Conservation (phyloP, 768 basidiomycete genomes). For the Hypholoma sublateritium region DNA sequence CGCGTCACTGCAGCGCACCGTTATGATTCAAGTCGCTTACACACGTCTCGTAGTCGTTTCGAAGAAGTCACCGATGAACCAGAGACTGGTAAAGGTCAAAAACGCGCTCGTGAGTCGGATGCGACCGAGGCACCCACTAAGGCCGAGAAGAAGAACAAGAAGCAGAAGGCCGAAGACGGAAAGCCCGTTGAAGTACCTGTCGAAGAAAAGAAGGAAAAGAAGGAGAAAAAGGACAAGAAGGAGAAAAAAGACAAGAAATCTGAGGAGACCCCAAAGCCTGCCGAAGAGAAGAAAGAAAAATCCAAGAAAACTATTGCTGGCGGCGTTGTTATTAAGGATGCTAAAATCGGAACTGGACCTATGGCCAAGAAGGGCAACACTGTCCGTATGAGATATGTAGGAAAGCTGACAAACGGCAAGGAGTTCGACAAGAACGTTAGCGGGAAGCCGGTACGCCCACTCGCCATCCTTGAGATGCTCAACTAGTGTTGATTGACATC, state of each 20-base stretch:
- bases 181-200: constrained; percentile 27
- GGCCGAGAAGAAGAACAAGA: constrained; percentile 74
- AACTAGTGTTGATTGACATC: neutral
- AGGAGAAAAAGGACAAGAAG: constrained; percentile 32
- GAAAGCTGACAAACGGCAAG: constrained; percentile 78
- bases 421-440: constrained; percentile 79
- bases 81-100: constrained; percentile 47
- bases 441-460: constrained; percentile 75
- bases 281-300: constrained; percentile 20
- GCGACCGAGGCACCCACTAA: constrained; percentile 31
- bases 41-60: constrained; percentile 52
- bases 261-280: constrained; percentile 14
- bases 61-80: constrained; percentile 61
- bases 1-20: constrained; percentile 24
- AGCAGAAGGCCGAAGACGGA: constrained; percentile 72
- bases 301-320: constrained; percentile 54
- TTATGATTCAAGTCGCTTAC: neutral
- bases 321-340: constrained; percentile 77
- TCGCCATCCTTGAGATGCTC: neutral
- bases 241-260: constrained; percentile 32
- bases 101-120: constrained; percentile 73
- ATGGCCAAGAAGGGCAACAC: constrained; percentile 83
- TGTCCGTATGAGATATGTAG: constrained; percentile 89
- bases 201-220: constrained; percentile 40
- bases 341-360: constrained; percentile 80